Conservation (phyloP, 2,329 filamentous ascomycete genomes). For the Microascus cirrosus region DNA sequence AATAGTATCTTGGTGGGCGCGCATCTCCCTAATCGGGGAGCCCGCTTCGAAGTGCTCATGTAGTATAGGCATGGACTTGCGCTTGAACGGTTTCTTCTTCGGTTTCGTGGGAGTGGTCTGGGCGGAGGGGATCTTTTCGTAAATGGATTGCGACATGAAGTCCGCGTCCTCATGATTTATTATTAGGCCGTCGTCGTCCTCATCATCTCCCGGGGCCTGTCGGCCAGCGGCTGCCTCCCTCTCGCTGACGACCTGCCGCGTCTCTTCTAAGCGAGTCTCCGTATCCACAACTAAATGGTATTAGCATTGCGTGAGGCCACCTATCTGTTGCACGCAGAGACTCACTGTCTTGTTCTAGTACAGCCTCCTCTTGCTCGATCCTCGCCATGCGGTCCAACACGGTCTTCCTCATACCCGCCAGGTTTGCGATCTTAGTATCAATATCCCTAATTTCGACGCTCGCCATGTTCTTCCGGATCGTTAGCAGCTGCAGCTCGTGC, state of each 20-base stretch:
- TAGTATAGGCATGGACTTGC: conserved; percentile 84
- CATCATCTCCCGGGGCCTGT: conserved; percentile 24
- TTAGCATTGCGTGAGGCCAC: neutral
- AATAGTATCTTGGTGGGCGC: conserved; percentile 78
- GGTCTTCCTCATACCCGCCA: conserved; percentile 86
- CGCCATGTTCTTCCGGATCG: conserved; percentile 93
- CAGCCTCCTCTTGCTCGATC: conserved; percentile 80
- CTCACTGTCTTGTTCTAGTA: conserved; percentile 81
- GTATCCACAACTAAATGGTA: conserved; percentile 43
- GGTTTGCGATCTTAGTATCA: conserved; percentile 89
- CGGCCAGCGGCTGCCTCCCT: conserved; percentile 37
- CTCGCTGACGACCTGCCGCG: conserved; percentile 47
- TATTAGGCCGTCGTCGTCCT: conserved; percentile 36
- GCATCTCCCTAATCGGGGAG: conserved; percentile 75
- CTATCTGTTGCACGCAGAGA: conserved; percentile 7
- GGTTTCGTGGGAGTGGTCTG: conserved; percentile 36
- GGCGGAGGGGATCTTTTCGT: conserved; percentile 70
- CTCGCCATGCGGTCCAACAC: conserved; percentile 77
- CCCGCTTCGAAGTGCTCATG: conserved; percentile 93
- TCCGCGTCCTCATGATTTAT: conserved; percentile 37
- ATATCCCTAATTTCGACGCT: conserved; percentile 93
- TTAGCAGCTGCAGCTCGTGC: conserved; percentile 83
- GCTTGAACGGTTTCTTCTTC: conserved; percentile 48
- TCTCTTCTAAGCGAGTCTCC: conserved; percentile 50
- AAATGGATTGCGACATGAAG: conserved; percentile 98